Percentiles rank a stretch among this genome's conserved stretches.
Conservation (phyloP, 495 filamentous ascomycete genomes). For the Aspergillus nanangensis region DNA sequence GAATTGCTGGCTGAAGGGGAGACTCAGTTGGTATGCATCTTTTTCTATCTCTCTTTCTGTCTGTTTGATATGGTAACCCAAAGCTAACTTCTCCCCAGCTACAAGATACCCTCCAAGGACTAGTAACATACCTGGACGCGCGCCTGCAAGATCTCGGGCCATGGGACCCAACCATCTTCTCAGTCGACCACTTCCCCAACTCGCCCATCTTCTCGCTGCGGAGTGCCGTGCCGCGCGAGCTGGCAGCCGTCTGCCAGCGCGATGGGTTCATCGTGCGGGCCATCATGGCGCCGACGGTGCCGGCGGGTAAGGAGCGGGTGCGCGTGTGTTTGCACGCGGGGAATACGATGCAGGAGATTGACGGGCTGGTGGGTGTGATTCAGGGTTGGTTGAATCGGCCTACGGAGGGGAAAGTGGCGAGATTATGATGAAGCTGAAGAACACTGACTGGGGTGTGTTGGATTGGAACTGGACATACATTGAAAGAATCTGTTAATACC, state of each 20-base stretch:
- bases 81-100: slow-evolving; percentile 15
- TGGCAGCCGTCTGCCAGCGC: slow-evolving; percentile 29
- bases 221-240: slow-evolving; percentile 28
- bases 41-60: background rate
- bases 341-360: slow-evolving; percentile 45
- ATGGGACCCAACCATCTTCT: slow-evolving; percentile 24
- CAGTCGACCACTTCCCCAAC: slow-evolving; percentile 36
- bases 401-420: slow-evolving; percentile 7
- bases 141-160: slow-evolving; percentile 25
- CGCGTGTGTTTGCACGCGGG: slow-evolving; percentile 46
- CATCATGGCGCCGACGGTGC: slow-evolving; percentile 47
- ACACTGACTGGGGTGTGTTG: too few relatives aligned
- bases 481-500: too few relatives aligned
- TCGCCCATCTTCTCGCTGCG: slow-evolving; percentile 44
- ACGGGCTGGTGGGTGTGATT: slow-evolving; percentile 34
- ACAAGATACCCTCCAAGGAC: slow-evolving; percentile 31
- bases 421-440: slow-evolving; percentile 1
- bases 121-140: slow-evolving; percentile 32
- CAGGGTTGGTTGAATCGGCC: slow-evolving; percentile 34
- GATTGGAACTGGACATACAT: too few relatives aligned
- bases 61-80: background rate
- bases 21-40: slow-evolving; percentile 38
- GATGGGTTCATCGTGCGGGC: slow-evolving; percentile 34
- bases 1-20: slow-evolving; percentile 36
- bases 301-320: slow-evolving; percentile 43